These are phyloP conservation scores for Salvia sclarea DNA, from an alignment of 305 asterid species.

Conservation along the genomic window DNA sequence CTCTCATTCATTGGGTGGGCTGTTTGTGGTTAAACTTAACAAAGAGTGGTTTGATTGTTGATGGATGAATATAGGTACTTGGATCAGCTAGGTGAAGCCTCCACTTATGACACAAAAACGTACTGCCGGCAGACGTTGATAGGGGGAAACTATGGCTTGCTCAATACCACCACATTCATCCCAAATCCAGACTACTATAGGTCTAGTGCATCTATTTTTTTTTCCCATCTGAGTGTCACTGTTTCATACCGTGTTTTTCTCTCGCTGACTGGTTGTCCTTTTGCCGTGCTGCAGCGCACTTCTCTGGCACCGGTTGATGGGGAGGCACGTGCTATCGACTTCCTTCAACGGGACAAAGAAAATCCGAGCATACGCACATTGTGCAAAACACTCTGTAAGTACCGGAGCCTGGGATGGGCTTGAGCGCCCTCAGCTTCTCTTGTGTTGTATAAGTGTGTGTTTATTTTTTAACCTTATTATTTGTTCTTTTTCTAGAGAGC, in stretches of 20 bases:
- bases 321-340: constrained; percentile 59
- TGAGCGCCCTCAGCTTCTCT: not conserved
- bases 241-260: not conserved
- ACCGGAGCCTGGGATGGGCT: not conserved
- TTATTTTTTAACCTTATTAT: not conserved
- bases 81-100: constrained; percentile 81
- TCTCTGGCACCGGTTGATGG: constrained; percentile 96
- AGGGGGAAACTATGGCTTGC: constrained; percentile 92
- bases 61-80: constrained; percentile 61
- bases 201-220: constrained; percentile 33
- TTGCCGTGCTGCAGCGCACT: constrained; percentile 62
- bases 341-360: constrained; percentile 49
- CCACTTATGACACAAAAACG: constrained; percentile 65
- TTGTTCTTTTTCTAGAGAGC: too few species aligned
- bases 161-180: constrained; percentile 64
- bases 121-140: constrained; percentile 82
- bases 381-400: constrained; percentile 80
- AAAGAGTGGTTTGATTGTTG: not conserved
- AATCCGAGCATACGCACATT: constrained; percentile 86
- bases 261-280: not conserved
- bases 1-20: not conserved
- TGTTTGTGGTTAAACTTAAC: constrained; percentile 13
- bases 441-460: too few species aligned
- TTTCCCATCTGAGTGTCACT: not conserved
- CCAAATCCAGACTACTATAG: constrained; percentile 98